These are phyloP conservation scores for Epithemia pelagica DNA, from an alignment of 108 stramenopile genomes.

Conservation along the genomic window DNA sequence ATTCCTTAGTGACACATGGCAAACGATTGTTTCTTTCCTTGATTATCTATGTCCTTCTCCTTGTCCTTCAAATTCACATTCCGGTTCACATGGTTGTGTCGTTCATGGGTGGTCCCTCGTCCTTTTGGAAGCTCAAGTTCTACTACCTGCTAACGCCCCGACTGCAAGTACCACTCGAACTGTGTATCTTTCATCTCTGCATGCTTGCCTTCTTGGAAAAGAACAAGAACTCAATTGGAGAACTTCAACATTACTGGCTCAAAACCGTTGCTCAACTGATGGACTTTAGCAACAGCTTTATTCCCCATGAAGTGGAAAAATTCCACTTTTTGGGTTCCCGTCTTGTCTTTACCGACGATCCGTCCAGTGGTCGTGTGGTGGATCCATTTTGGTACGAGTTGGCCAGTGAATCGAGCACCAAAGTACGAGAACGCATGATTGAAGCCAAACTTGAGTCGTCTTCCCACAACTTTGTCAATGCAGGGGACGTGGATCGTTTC, in stretches of 20 bases:
- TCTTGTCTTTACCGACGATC: slow-evolving; percentile 34
- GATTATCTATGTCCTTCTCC: slow-evolving; percentile 59
- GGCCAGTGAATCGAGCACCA: slow-evolving; percentile 12
- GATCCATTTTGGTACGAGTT: slow-evolving; percentile 62
- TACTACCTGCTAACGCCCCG: slow-evolving; percentile 76
- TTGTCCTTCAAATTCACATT: slow-evolving; percentile 57
- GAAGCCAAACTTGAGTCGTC: slow-evolving; percentile 13
- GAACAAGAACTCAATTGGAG: slow-evolving; percentile 77
- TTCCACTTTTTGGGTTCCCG: slow-evolving; percentile 48
- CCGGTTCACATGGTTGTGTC: slow-evolving; percentile 43
- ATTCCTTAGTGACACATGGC: slow-evolving; percentile 71
- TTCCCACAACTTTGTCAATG: background rate
- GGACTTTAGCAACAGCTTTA: slow-evolving; percentile 51
- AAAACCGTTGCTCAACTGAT: slow-evolving; percentile 41
- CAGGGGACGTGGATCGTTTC: background rate
- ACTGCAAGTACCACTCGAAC: slow-evolving; percentile 88
- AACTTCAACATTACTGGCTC: slow-evolving; percentile 74
- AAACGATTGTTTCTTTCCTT: slow-evolving; percentile 72
- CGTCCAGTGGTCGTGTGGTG: background rate
- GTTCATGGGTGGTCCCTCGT: slow-evolving; percentile 31
- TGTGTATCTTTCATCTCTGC: slow-evolving; percentile 85
- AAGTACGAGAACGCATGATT: slow-evolving; percentile 13
- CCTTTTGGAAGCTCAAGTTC: slow-evolving; percentile 65
- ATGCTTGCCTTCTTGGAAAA: slow-evolving; percentile 86
- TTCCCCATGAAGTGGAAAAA: slow-evolving; percentile 50